Evolutionary conservation across 352 stramenopile genomes (phyloP).

Genomic region (Phytophthora sojae): DNA sequence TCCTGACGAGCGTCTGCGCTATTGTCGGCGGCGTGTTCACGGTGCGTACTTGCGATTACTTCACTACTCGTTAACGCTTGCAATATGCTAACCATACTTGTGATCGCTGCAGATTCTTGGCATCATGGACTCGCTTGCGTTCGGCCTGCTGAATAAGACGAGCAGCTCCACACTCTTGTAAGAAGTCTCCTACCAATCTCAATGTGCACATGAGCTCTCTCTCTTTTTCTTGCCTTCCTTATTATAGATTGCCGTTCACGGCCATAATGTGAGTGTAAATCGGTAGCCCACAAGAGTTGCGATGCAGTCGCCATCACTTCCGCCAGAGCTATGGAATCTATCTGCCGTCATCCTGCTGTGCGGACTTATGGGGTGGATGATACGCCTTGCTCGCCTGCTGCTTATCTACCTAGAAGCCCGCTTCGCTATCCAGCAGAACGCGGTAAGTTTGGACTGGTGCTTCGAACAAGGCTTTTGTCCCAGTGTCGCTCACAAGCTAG

Average conservation of each 20-base stretch:
- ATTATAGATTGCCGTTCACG: constrained; percentile 16
- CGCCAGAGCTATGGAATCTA: constrained; percentile 73
- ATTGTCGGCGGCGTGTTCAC: constrained; percentile 94
- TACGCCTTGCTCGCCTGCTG: constrained; percentile 49
- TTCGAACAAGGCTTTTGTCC: not conserved
- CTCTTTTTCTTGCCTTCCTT: constrained; percentile 26
- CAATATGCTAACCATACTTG: not conserved
- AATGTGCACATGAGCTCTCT: constrained; percentile 26
- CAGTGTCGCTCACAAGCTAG: not conserved
- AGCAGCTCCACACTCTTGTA: constrained; percentile 56
- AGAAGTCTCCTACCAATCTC: constrained; percentile 28
- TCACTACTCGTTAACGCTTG: not conserved
- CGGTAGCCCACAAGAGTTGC: not conserved
- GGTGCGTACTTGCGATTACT: constrained; percentile 45
- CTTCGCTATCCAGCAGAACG: constrained; percentile 45
- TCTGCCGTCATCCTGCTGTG: constrained; percentile 53
- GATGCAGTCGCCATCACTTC: constrained; percentile 28
- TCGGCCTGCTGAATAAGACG: constrained; percentile 61
- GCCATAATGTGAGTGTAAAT: constrained; percentile 3
- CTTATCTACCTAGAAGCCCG: constrained; percentile 51
- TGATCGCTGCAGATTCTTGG: constrained; percentile 61
- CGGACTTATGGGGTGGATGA: constrained; percentile 50
- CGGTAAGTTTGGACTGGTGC: constrained; percentile 38
- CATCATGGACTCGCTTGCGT: constrained; percentile 72
- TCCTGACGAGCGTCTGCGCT: constrained; percentile 93